phyloP scores from a whole-genome alignment of 75 land plant genomes.

The Picea sitchensis region DNA sequence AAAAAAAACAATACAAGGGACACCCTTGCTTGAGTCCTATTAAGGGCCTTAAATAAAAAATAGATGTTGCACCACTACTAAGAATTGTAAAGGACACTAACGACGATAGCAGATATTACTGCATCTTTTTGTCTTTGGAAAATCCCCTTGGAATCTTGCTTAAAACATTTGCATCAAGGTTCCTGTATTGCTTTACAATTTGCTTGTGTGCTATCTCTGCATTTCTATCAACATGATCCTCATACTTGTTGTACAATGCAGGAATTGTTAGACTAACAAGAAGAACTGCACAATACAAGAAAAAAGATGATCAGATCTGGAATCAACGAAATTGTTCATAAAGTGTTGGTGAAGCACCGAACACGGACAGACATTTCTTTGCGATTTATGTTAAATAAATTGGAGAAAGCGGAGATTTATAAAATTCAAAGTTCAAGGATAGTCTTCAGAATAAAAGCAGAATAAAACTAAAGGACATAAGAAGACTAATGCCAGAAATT shows the following conservation, averaged over 20 bases:
- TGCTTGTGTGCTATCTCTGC: constrained; percentile 38
- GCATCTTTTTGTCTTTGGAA: constrained; percentile 27
- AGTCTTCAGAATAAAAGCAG: neutral
- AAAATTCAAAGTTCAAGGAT: neutral
- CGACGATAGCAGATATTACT: neutral
- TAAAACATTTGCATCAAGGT: constrained; percentile 53
- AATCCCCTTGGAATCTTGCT: constrained; percentile 39
- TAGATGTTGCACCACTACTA: too few species aligned
- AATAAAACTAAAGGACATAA: neutral
- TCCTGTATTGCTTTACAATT: constrained; percentile 43
- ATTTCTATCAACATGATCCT: constrained; percentile 45
- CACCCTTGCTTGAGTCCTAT: too few species aligned
- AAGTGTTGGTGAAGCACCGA: too few species aligned
- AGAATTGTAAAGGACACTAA: too few species aligned
- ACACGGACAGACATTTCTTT: constrained; percentile 15
- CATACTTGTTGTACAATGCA: constrained; percentile 53
- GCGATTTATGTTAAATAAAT: neutral
- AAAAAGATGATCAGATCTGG: too few species aligned
- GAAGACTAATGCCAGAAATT: neutral
- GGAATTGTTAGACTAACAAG: constrained; percentile 50
- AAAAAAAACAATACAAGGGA: too few species aligned
- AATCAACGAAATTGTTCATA: too few species aligned
- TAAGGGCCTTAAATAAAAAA: too few species aligned
- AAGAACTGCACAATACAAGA: constrained; percentile 26
- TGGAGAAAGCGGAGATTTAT: neutral